Evolutionary conservation across 169 alveolate species (phyloP), one percentile per base, ranked within the genome.

Genomic region (Plasmodium malariae): DNA sequence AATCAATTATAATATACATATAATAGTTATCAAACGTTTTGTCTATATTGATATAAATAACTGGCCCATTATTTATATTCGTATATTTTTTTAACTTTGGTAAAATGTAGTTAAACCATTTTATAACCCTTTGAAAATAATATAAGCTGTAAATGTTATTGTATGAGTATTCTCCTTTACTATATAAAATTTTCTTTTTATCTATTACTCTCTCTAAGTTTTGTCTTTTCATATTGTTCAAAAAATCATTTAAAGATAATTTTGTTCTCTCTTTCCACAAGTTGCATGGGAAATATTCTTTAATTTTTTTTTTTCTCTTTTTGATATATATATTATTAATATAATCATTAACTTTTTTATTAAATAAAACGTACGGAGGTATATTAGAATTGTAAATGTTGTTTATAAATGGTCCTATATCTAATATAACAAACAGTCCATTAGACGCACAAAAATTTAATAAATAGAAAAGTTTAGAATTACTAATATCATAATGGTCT

Each of bases 401-500:
- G 40, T 85, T 54, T 1, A 85, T 69, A 69, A 69, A 85, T n/a
- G 92, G 92, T 7, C 92, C 92, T 24, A 85, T 85, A 57, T 85
- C 74, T 55, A 85, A 26, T 32, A 85, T 85, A 21, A 85, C 92
- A 43, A 85, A 85, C 0, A 85, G 55, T 30, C 92, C 92, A 85
- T 85, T 85, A 24, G 92, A 85, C 26, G 92, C 76, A 85, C 92
- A 85, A 30, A 85, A 85, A 37, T 85, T 85, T 57, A 85, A 71
- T 55, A 85, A 57, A 43, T 68, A 69, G 40, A 85, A 85, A 34
- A 85, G 87, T 17, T 85, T 85, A 5, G 92, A 85, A 24, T 85
- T 69, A 32, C 34, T 69, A 21, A 17, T 85, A 36, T 85, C 92
- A 63, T 85, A 85, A 5, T 55, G 9, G 59, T 85, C 74, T 85